Evolutionary conservation across 2,329 filamentous ascomycete genomes (phyloP), one percentile per base, ranked within the genome.

Genomic region (Curvularia verruculosa): DNA sequence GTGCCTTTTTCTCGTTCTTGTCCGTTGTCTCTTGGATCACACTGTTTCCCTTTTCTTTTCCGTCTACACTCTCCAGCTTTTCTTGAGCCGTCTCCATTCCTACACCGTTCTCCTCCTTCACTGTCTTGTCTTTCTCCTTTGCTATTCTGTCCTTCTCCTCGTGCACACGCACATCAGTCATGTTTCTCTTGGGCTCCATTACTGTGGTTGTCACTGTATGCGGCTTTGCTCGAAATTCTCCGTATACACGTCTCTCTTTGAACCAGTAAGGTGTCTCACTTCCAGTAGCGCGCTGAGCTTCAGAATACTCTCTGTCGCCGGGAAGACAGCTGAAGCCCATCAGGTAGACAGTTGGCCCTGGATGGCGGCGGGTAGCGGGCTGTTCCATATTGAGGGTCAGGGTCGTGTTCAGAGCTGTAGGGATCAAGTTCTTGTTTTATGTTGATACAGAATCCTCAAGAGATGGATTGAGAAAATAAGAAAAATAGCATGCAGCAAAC

Each of bases 261-360:
- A 56, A 56, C 49, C 54, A 56, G 15, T 56, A 56, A 3, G 53
- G 53, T 10, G 41, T 29, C 1, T n/a, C 2, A 3, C 44, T 34
- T 15, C 41, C 48, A 1, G 53, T 56, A 1, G 13, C 40, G 12
- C 15, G 31, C 19, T 23, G 19, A 26, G 53, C 53, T n/a, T 24
- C 19, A 0, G 8, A 0, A 12, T 56, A 56, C 2, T 56, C 53
- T 3, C 5, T 24, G n/a, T 56, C 48, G 19, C 41, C 19, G 1
- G 41, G 40, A 3, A 26, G 6, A 26, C 53, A 56, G 34, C 36
- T 39, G n/a, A 47, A 56, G 26, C 53, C 53, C 8, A 19, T 40
- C 1, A 56, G 41, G 26, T 56, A 52, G 12, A 56, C 29, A 5
- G 24, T 46, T 28, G 48, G 41, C 5, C 15, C 21, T 26, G 31